phyloP scores from a whole-genome alignment of 2,329 filamentous ascomycete species.

The Colletotrichum sp. region DNA sequence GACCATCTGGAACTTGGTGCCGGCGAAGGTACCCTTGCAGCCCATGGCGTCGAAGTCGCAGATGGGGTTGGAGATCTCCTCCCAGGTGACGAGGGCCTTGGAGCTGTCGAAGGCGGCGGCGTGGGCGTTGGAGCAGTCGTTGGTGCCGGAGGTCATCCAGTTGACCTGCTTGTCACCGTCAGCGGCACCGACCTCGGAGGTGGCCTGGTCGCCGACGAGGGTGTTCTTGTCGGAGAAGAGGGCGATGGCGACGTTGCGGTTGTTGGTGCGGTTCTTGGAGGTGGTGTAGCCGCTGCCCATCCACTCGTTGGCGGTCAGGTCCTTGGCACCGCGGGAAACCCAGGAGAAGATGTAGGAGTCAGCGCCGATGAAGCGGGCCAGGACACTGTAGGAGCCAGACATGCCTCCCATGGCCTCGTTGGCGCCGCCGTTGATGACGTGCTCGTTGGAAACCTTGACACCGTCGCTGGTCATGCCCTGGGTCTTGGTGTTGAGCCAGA shows the following conservation, averaged over 20 bases:
- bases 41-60: slow-evolving; percentile 65
- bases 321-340: slow-evolving; percentile 63
- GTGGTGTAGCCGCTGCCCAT: slow-evolving; percentile 62
- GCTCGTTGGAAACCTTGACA: slow-evolving; percentile 67
- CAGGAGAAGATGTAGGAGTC: slow-evolving; percentile 65
- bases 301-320: slow-evolving; percentile 61
- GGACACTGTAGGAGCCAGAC: slow-evolving; percentile 64
- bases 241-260: slow-evolving; percentile 65
- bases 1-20: slow-evolving; percentile 65
- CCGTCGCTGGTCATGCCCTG: slow-evolving; percentile 58
- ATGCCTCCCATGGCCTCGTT: slow-evolving; percentile 68
- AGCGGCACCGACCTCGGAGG: slow-evolving; percentile 54
- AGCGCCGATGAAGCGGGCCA: slow-evolving; percentile 57
- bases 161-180: slow-evolving; percentile 64
- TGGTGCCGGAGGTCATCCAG: slow-evolving; percentile 57
- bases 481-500: slow-evolving; percentile 67
- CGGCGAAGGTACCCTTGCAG: slow-evolving; percentile 62
- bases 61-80: slow-evolving; percentile 60
- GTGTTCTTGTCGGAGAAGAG: slow-evolving; percentile 63
- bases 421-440: slow-evolving; percentile 62
- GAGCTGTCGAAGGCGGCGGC: slow-evolving; percentile 57
- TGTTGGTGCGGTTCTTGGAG: slow-evolving; percentile 55
- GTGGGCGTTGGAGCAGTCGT: slow-evolving; percentile 64
- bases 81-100: slow-evolving; percentile 63
- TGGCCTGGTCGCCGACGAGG: slow-evolving; percentile 56